Base-by-base conservation (phyloP, 495 filamentous ascomycete genomes). In the Aspergillus nanangensis region DNA sequence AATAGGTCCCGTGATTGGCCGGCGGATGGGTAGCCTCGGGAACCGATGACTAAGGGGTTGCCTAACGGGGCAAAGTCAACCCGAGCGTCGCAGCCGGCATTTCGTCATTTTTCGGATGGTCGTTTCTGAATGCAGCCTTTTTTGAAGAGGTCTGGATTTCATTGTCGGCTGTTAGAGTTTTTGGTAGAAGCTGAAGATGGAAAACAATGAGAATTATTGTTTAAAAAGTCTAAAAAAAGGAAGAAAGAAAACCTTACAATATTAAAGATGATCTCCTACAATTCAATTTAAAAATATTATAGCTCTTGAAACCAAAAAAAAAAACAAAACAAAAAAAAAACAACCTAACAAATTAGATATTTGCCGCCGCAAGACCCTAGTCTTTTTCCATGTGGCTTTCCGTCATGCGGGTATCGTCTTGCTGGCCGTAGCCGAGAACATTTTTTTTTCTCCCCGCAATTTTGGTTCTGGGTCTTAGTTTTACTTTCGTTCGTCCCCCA, bases 1-100 rank as follows among this genome's bases (percentile, higher is more conserved):
- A 55, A 55, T 52, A 38, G 39, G 48, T 14, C 31, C 17, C 35
- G 22, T 67, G 56, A 70, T 70, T 70, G 66, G 66, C 38, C 48
- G 20, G 17, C 49, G 54, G 51, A 52, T 60, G 58, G 55, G 42
- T 61, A 27, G 45, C 45, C 49, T 58, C 55, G 55, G 55, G 44
- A 52, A 23, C 17, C 25, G 41, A 47, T 55, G 52, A 55, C 47
- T 50, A 50, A 50, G 38, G 14, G 29, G 7, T 33, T 38, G 33
- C 47, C 52, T 14, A 24, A 36, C 25, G 9, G 14, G 40, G 47
- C 1, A 15, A 42, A 55, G 52, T 36, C 55, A 57, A 57, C 62
- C 59, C 59, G 61, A 63, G n/a, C 27, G 37, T 47, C 32, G 32
- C 44, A 33, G 35, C 55, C 50, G 53, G 38, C 23, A 45, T 57